Evolutionary conservation across 306 rosid species (phyloP).

Genomic region (Betula pendula): DNA sequence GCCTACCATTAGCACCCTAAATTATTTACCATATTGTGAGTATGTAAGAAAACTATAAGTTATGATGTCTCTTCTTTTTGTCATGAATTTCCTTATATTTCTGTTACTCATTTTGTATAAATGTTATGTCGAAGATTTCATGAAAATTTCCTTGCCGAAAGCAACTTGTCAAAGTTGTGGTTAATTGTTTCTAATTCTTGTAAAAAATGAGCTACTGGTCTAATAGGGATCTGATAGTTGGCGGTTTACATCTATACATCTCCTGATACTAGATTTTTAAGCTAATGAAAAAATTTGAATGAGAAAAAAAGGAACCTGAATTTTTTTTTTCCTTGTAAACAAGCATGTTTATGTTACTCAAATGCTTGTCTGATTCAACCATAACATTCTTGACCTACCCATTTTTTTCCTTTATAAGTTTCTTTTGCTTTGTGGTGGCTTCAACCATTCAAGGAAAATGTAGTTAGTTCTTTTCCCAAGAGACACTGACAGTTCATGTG

Average conservation of each 20-base stretch:
- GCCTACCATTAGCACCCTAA: background rate
- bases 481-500: background rate
- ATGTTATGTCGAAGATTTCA: background rate
- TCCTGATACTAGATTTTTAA: background rate
- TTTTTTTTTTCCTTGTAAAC: background rate
- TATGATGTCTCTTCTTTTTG: constrained; percentile 1
- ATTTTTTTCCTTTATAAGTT: background rate
- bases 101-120: background rate
- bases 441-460: background rate
- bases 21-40: background rate
- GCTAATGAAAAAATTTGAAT: background rate
- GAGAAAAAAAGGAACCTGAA: no score
- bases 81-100: background rate
- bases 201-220: background rate
- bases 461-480: background rate
- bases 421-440: background rate
- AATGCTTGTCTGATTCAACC: background rate
- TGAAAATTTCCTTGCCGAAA: constrained; percentile 10
- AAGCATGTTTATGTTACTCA: background rate
- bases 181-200: background rate
- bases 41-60: background rate
- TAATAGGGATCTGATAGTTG: constrained; percentile 2
- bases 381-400: background rate
- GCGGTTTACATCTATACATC: background rate
- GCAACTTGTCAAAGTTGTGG: background rate